Evolutionary conservation across 2,329 filamentous ascomycete genomes (phyloP).

Genomic region (Colletotrichum spinosum): DNA sequence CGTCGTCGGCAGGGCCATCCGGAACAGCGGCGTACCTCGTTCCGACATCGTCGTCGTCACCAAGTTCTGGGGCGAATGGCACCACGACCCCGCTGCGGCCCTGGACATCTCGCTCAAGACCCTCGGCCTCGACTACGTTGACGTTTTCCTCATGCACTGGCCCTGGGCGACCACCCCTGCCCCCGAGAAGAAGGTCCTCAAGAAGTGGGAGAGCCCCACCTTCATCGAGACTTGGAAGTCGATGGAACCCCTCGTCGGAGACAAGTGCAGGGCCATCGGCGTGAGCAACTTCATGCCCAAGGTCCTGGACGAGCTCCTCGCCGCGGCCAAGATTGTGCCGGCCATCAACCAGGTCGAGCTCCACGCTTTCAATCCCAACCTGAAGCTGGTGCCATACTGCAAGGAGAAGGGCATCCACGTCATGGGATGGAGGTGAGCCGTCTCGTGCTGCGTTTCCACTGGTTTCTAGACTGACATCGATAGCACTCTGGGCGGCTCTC

Average conservation of each 20-base stretch:
- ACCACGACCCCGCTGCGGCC: slow-evolving; percentile 43
- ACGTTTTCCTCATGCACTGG: slow-evolving; percentile 53
- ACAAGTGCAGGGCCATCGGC: slow-evolving; percentile 44
- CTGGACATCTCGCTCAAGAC: slow-evolving; percentile 44
- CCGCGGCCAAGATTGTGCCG: slow-evolving; percentile 42
- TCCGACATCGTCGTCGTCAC: slow-evolving; percentile 62
- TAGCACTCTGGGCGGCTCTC: slow-evolving; percentile 33
- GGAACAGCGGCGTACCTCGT: slow-evolving; percentile 47
- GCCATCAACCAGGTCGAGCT: slow-evolving; percentile 49
- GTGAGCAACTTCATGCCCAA: slow-evolving; percentile 48
- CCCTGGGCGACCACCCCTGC: slow-evolving; percentile 42
- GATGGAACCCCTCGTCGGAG: slow-evolving; percentile 45
- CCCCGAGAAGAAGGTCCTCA: slow-evolving; percentile 40
- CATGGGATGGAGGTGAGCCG: slow-evolving; percentile 44
- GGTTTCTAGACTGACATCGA: background rate
- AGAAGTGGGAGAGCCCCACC: slow-evolving; percentile 41
- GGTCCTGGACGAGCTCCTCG: slow-evolving; percentile 44
- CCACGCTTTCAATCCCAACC: slow-evolving; percentile 47
- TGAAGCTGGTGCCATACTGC: slow-evolving; percentile 47
- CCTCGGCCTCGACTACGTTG: slow-evolving; percentile 47
- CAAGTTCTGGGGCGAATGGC: slow-evolving; percentile 51
- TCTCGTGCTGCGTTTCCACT: no score
- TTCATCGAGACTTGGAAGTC: slow-evolving; percentile 44
- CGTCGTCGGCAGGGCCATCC: slow-evolving; percentile 46
- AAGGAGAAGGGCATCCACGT: slow-evolving; percentile 46